These are phyloP conservation scores for Rhodosporidiobolus sp. DNA, from an alignment of 768 basidiomycete species.

Conservation along the genomic window DNA sequence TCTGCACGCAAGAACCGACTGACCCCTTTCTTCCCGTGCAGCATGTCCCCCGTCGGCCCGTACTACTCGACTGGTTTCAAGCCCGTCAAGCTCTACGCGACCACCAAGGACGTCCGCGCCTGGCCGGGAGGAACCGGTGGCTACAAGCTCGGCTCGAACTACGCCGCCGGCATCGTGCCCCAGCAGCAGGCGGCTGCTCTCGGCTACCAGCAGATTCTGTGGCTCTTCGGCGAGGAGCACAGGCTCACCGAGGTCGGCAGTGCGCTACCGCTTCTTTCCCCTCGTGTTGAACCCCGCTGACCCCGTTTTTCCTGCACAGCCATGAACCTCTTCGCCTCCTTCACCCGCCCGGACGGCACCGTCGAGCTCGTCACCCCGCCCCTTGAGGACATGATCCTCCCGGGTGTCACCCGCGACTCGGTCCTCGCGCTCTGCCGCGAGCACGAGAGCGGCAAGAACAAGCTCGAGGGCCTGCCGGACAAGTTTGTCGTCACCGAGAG, in stretches of 20 bases:
- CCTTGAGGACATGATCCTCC: slow-evolving; percentile 85
- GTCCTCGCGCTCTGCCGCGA: slow-evolving; percentile 68
- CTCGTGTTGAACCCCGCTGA: too few species aligned
- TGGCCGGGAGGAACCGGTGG: slow-evolving; percentile 64
- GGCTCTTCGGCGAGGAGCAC: slow-evolving; percentile 65
- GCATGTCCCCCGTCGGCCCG: slow-evolving; percentile 60
- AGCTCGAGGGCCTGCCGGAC: slow-evolving; percentile 54
- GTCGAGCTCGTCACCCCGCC: slow-evolving; percentile 83
- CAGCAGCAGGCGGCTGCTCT: slow-evolving; percentile 63
- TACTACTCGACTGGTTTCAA: slow-evolving; percentile 57
- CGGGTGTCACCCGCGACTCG: slow-evolving; percentile 82
- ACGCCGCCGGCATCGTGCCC: slow-evolving; percentile 56
- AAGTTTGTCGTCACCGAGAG: slow-evolving; percentile 59
- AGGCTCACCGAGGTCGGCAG: slow-evolving; percentile 58
- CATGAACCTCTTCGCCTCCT: slow-evolving; percentile 77
- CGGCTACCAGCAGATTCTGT: slow-evolving; percentile 72
- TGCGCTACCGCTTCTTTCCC: too few species aligned
- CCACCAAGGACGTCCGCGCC: slow-evolving; percentile 71
- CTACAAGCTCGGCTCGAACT: slow-evolving; percentile 60
- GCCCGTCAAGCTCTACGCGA: slow-evolving; percentile 59
- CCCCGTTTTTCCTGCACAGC: slow-evolving; percentile 15
- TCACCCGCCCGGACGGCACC: slow-evolving; percentile 52
- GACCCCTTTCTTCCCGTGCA: background rate
- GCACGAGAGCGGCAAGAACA: slow-evolving; percentile 53
- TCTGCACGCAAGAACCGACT: too few species aligned